Percentiles rank a stretch among this genome's conserved stretches.
Conservation (phyloP, 2,329 filamentous ascomycete species). For the Hymenoscyphus infarciens region DNA sequence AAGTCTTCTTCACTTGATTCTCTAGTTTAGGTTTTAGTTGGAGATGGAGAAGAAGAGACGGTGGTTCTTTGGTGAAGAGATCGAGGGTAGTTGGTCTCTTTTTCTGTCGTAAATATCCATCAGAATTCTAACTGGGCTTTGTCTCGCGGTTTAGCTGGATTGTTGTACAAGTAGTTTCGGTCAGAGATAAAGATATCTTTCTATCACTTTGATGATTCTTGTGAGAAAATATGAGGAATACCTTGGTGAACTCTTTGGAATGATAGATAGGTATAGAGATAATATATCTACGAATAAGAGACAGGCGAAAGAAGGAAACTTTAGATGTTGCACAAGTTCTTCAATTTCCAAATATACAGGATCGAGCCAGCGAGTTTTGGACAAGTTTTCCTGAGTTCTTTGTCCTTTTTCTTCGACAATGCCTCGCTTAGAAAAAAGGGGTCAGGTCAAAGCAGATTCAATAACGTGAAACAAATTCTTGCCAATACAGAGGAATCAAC, state of each 20-base stretch:
- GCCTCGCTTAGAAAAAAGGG: not conserved
- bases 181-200: too few relatives aligned
- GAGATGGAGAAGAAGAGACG: not conserved
- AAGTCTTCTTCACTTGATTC: too few relatives aligned
- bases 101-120: not conserved
- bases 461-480: not conserved
- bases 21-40: not conserved
- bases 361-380: too few relatives aligned
- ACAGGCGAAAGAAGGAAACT: too few relatives aligned
- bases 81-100: not conserved
- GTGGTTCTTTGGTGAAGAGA: not conserved
- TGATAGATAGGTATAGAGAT: too few relatives aligned
- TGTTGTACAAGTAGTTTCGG: too few relatives aligned
- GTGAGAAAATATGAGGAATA: not conserved
- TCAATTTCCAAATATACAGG: too few relatives aligned
- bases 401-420: not conserved
- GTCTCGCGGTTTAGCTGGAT: too few relatives aligned
- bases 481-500: not conserved
- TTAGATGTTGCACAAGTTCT: too few relatives aligned
- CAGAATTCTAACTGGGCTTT: not conserved
- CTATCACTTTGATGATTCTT: too few relatives aligned
- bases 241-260: not conserved
- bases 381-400: not conserved
- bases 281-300: too few relatives aligned
- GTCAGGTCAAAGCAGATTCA: not conserved